phyloP scores from a whole-genome alignment of 331 rosid species.

The Telfairia occidentalis region DNA sequence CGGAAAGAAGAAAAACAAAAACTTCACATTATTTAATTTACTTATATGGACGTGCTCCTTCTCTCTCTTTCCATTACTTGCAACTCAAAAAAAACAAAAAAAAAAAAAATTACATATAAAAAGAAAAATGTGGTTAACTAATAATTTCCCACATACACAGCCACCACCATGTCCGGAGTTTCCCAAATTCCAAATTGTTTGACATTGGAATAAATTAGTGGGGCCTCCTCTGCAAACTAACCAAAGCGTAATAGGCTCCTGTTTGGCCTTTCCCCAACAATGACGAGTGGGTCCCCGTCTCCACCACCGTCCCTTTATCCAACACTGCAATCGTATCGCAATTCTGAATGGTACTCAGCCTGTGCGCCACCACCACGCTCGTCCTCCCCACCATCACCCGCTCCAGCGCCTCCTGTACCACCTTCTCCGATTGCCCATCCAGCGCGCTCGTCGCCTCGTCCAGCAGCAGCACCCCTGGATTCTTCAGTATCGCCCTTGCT shows the following conservation, averaged over 20 bases:
- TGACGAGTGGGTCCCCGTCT: constrained; percentile 60
- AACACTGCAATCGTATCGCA: constrained; percentile 61
- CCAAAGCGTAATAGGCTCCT: constrained; percentile 60
- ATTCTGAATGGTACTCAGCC: constrained; percentile 65
- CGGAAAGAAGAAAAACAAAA: too few relatives aligned
- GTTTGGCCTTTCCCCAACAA: constrained; percentile 47
- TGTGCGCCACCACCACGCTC: constrained; percentile 86
- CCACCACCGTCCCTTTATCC: constrained; percentile 68
- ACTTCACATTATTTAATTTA: too few relatives aligned
- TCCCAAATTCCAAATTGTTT: too few relatives aligned
- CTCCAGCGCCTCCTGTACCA: constrained; percentile 80
- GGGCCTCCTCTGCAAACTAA: constrained; percentile 36
- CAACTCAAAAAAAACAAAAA: too few relatives aligned
- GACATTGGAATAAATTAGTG: too few relatives aligned
- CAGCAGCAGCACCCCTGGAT: constrained; percentile 45
- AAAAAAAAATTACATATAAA: too few relatives aligned
- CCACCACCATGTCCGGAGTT: too few relatives aligned
- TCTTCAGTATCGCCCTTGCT: constrained; percentile 68
- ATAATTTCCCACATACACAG: too few relatives aligned
- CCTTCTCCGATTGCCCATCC: constrained; percentile 67
- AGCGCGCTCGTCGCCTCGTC: constrained; percentile 92
- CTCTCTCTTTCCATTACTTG: too few relatives aligned
- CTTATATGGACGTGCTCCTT: too few relatives aligned
- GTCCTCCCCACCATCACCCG: constrained; percentile 83
- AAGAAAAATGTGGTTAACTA: too few relatives aligned